Percentiles rank a stretch among this genome's conserved stretches.
These are phyloP conservation scores for Trichoderma arundinaceum DNA, from an alignment of 2,329 filamentous ascomycete species.

Conservation along the genomic window DNA sequence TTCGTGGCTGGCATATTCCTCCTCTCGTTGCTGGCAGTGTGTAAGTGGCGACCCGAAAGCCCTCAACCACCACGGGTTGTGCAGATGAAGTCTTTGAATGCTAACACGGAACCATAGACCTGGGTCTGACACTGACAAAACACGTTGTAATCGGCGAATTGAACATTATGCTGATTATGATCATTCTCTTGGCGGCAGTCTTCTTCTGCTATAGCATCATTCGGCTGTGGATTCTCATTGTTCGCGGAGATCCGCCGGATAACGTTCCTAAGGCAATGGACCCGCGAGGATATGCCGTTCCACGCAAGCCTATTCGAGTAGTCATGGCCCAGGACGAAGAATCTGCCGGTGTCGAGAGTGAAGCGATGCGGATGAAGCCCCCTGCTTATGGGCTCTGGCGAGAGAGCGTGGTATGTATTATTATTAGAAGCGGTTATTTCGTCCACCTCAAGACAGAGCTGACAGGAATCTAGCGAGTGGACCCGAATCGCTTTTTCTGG, in stretches of 20 bases:
- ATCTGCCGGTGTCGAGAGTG: constrained; percentile 60
- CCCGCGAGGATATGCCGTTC: constrained; percentile 70
- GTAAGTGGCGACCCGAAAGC: constrained; percentile 55
- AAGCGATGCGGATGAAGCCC: constrained; percentile 65
- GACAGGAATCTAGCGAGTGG: constrained; percentile 62
- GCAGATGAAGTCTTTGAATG: neutral
- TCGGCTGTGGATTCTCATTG: constrained; percentile 70
- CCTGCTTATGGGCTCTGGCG: constrained; percentile 88
- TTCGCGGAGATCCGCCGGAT: constrained; percentile 50
- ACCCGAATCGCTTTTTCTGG: constrained; percentile 84
- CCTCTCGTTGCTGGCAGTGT: constrained; percentile 63
- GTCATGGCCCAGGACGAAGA: constrained; percentile 78
- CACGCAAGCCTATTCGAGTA: constrained; percentile 75
- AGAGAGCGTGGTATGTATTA: constrained; percentile 73
- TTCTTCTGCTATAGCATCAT: constrained; percentile 83
- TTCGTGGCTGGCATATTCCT: constrained; percentile 70
- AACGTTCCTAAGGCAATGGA: constrained; percentile 51
- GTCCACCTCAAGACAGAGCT: neutral
- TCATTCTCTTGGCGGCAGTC: constrained; percentile 74
- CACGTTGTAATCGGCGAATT: constrained; percentile 71
- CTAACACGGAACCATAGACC: constrained; percentile 57
- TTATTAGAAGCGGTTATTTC: no score
- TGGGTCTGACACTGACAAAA: constrained; percentile 71
- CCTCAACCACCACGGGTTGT: no score
- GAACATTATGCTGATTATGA: constrained; percentile 78